Percentiles rank a stretch among this genome's conserved stretches.
Evolutionary conservation across 495 filamentous ascomycete species (phyloP).

Genomic region (Daldinia loculata): DNA sequence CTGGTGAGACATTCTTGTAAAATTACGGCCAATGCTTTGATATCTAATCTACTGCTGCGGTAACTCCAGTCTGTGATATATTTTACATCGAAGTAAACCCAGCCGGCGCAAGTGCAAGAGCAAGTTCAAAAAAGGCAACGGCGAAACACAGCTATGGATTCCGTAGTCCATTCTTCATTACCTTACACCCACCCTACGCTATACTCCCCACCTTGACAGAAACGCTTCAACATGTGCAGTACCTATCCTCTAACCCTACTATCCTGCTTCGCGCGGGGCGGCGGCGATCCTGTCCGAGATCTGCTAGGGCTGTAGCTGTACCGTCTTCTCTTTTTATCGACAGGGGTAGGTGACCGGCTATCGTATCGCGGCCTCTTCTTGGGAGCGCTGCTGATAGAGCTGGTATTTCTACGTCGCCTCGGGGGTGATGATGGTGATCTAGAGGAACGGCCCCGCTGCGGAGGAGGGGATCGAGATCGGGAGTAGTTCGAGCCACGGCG

Average conservation of each 20-base stretch:
- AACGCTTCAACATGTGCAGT: not conserved
- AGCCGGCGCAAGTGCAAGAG: not conserved
- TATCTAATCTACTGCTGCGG: conserved; percentile 3
- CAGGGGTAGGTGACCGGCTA: conserved; percentile 29
- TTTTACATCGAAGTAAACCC: not conserved
- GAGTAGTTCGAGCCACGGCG: conserved; percentile 42
- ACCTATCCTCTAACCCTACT: conserved; percentile 22
- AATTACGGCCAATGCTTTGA: not conserved
- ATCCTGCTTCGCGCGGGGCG: conserved; percentile 32
- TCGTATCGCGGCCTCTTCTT: conserved; percentile 33
- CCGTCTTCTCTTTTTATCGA: conserved; percentile 41
- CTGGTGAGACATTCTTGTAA: not conserved
- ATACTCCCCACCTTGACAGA: not conserved
- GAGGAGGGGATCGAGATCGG: conserved; percentile 32
- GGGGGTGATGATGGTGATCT: conserved; percentile 26
- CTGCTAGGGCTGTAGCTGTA: conserved; percentile 41
- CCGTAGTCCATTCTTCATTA: not conserved
- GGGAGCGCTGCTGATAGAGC: conserved; percentile 36
- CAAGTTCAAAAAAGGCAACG: not conserved
- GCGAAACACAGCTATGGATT: not conserved
- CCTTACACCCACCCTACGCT: not conserved
- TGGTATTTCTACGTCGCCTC: conserved; percentile 26
- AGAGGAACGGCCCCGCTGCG: conserved; percentile 20
- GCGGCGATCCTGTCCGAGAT: conserved; percentile 26
- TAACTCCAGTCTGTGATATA: conserved; percentile 6